Evolutionary conservation across 2,329 filamentous ascomycete species (phyloP).

Genomic region (Nannizziopsis barbatae): DNA sequence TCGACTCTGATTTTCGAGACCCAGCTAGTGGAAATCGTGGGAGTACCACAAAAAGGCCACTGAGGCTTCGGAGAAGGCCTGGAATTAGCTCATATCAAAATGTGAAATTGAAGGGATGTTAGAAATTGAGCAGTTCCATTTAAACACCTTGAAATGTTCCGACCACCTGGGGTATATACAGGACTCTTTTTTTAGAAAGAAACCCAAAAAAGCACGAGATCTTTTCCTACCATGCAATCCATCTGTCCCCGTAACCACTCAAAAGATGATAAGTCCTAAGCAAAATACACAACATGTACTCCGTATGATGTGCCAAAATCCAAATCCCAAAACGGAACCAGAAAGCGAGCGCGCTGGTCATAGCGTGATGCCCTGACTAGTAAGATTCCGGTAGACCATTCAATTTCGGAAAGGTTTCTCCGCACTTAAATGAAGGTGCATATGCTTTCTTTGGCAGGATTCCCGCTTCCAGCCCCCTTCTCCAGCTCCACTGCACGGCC

Average conservation of each 20-base stretch:
- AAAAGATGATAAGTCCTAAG: neutral
- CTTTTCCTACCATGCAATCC: too few species aligned
- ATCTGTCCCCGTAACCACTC: too few species aligned
- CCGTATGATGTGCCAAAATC: neutral
- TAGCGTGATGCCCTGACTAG: constrained; percentile 16
- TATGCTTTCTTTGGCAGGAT: constrained; percentile 70
- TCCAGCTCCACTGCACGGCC: constrained; percentile 71
- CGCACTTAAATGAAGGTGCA: constrained; percentile 58
- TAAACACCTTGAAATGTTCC: too few species aligned
- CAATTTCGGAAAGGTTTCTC: constrained; percentile 36
- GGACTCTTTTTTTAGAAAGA: too few species aligned
- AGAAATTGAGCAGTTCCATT: too few species aligned
- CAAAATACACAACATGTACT: neutral
- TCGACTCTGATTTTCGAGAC: constrained; percentile 86
- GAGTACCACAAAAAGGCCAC: constrained; percentile 45
- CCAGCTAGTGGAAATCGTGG: constrained; percentile 72
- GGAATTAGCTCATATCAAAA: neutral
- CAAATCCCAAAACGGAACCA: neutral
- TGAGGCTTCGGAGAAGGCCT: neutral
- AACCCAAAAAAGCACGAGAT: too few species aligned
- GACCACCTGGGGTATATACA: too few species aligned
- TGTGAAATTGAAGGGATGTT: too few species aligned
- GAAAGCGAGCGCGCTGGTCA: neutral
- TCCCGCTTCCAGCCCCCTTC: constrained; percentile 62
- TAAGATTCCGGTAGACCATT: constrained; percentile 35